Evolutionary conservation across 2,329 filamentous ascomycete genomes (phyloP).

Genomic region (Ophiostoma montium): DNA sequence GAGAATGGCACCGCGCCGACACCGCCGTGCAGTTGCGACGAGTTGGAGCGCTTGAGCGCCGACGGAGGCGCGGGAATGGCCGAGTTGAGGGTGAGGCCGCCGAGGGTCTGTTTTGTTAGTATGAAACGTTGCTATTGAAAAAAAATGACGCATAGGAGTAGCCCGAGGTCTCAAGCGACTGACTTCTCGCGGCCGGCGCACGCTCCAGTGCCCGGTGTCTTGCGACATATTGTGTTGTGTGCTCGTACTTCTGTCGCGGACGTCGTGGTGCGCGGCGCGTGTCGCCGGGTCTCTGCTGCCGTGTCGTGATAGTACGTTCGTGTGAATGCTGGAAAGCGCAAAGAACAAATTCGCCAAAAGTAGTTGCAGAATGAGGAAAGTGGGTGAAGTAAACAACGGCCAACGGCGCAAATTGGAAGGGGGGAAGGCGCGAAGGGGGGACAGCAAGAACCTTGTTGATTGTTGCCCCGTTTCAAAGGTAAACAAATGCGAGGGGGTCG

Average conservation of each 20-base stretch:
- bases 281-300: background rate
- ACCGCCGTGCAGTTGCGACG: constrained; percentile 43
- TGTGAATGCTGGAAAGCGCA: background rate
- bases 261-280: background rate
- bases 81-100: constrained; percentile 67
- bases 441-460: no score
- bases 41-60: constrained; percentile 84
- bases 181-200: constrained; percentile 84
- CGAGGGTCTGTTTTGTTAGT: constrained; percentile 53
- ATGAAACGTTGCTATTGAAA: no score
- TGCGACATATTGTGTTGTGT: constrained; percentile 52
- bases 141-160: no score
- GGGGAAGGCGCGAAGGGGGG: background rate
- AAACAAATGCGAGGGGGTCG: background rate
- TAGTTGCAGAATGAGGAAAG: background rate
- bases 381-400: constrained; percentile 1
- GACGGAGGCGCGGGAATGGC: constrained; percentile 83
- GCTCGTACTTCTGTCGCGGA: background rate
- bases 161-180: no score
- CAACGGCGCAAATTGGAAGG: background rate
- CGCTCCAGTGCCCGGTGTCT: constrained; percentile 77
- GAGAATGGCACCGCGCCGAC: constrained; percentile 41
- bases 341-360: background rate
- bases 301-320: background rate
- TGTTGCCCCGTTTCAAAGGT: no score